Base-by-base conservation (phyloP, 2,329 filamentous ascomycete species). In the Apiospora sp. region DNA sequence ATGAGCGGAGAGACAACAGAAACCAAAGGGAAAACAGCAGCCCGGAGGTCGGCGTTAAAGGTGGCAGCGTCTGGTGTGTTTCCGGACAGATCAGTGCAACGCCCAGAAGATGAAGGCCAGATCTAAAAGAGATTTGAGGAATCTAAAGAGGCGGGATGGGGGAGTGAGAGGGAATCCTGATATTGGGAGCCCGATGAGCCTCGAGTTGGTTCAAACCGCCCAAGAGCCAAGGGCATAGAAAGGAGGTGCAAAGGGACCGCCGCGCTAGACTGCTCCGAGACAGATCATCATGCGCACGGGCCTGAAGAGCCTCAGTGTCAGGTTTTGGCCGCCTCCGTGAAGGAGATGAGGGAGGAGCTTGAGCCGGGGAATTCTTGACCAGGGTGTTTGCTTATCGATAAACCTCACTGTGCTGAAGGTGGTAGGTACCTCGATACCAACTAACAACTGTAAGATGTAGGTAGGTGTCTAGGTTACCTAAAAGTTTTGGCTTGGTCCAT, bases 221-320 rank as follows among this genome's bases (percentile, higher is more conserved):
- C 58, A 64, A 69, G 48, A 44, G 30, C 58, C 34, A 58, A 48
- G 44, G 67, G 67, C 44, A 68, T 44, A 27, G 68, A 70, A 70
- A 70, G 68, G 68, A 70, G 68, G 68, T 70, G 68, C 67, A 49
- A 49, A 49, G 67, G 67, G 58, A 69, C 58, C 34, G 58, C 58
- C 19, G 34, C 68, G 48, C 68, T 70, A 70, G 34, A 37, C 68
- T 58, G 49, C 34, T 51, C 68, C 49, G 68, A 70, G 68, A 70
- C 68, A 70, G 37, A 51, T 51, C 19, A 37, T 13, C 34, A 34
- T 24, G 34, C 43, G 68, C 68, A 70, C 68, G 68, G 68, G 37
- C 68, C 48, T 41, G 34, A n/a, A 34, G 58, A 64, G 58, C 58
- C 58, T 64, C 58, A 64, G 54, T 61, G 54, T 61, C 30, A 37